Evolutionary conservation across 192 early-diverging fungal genomes (phyloP).

Genomic region (Piromyces sp.): DNA sequence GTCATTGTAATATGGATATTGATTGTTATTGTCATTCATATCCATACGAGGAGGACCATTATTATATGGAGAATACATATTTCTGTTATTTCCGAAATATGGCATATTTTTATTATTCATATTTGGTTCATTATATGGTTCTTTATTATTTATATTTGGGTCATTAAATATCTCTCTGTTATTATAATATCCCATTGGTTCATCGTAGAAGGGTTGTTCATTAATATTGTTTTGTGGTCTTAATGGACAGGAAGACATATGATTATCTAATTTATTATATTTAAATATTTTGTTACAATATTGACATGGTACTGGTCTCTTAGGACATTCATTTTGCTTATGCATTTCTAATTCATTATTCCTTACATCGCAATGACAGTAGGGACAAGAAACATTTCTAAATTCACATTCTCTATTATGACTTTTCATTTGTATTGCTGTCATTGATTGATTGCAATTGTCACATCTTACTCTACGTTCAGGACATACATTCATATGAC

Average conservation of each 20-base stretch:
- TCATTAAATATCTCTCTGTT: not conserved
- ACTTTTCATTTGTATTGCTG: not conserved
- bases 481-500: not conserved
- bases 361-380: not conserved
- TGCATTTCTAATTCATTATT: not conserved
- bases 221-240: not conserved
- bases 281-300: not conserved
- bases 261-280: not conserved
- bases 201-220: not conserved
- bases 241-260: not conserved
- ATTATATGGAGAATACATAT: not conserved
- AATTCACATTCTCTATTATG: not conserved
- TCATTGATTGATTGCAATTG: not conserved
- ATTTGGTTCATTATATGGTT: not conserved
- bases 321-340: not conserved
- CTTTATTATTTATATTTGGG: not conserved
- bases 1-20: not conserved
- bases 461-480: not conserved
- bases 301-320: not conserved
- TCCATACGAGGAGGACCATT: not conserved
- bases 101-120: not conserved
- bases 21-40: not conserved
- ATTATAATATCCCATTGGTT: not conserved
- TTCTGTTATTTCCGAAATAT: not conserved
- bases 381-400: not conserved